phyloP scores from a whole-genome alignment of 345 rosid species.

The Microcos paniculata region DNA sequence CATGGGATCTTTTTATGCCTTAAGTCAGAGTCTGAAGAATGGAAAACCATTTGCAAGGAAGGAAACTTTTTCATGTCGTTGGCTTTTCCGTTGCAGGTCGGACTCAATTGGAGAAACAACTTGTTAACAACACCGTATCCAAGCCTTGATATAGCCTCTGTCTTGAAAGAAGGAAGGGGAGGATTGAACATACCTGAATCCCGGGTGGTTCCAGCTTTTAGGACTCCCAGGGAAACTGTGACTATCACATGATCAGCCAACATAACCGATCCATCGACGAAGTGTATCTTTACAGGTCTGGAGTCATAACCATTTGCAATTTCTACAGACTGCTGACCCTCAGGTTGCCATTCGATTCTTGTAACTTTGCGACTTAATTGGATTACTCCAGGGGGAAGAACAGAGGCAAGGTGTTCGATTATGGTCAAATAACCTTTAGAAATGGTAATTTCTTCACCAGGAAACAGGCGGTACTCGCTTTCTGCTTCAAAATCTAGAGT shows the following conservation, averaged over 20 bases:
- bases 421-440: slow-evolving; percentile 82
- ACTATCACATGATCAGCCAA: slow-evolving; percentile 87
- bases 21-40: slow-evolving; percentile 47
- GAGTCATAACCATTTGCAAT: slow-evolving; percentile 32
- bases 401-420: slow-evolving; percentile 67
- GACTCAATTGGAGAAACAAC: slow-evolving; percentile 60
- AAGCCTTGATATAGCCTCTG: slow-evolving; percentile 71
- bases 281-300: slow-evolving; percentile 74
- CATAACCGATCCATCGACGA: slow-evolving; percentile 72
- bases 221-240: slow-evolving; percentile 87
- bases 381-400: slow-evolving; percentile 66
- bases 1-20: slow-evolving; percentile 66
- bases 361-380: slow-evolving; percentile 63
- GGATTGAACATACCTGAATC: slow-evolving; percentile 71
- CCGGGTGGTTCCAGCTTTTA: slow-evolving; percentile 62
- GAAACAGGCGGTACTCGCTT: slow-evolving; percentile 86
- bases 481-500: slow-evolving; percentile 78
- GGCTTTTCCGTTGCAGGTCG: slow-evolving; percentile 26
- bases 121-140: slow-evolving; percentile 97
- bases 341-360: slow-evolving; percentile 70
- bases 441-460: slow-evolving; percentile 95
- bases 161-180: slow-evolving; percentile 72
- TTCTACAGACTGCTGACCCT: slow-evolving; percentile 21
- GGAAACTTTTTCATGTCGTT: slow-evolving; percentile 43
- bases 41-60: slow-evolving; percentile 70